Evolutionary conservation across 2,329 filamentous ascomycete genomes (phyloP).

Genomic region (Venturia aucupariae): DNA sequence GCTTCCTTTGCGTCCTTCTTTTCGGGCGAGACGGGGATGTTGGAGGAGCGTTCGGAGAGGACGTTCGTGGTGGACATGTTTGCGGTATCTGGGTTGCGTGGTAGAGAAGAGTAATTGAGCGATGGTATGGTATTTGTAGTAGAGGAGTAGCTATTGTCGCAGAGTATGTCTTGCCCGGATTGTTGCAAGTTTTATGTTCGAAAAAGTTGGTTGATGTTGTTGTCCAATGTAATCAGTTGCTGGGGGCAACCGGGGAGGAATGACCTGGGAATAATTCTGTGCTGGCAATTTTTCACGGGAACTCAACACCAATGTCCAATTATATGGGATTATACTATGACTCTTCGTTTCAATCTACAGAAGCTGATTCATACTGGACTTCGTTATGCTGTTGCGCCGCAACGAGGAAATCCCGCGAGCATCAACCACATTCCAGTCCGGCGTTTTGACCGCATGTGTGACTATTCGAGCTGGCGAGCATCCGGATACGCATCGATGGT

Average conservation of each 20-base stretch:
- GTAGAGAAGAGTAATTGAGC: slow-evolving; percentile 3
- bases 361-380: background rate
- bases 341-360: background rate
- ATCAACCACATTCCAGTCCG: background rate
- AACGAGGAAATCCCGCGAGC: background rate
- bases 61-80: slow-evolving; percentile 9
- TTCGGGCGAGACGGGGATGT: slow-evolving; percentile 11
- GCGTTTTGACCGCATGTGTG: background rate
- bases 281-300: background rate
- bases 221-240: background rate
- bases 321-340: background rate
- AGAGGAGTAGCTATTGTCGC: background rate
- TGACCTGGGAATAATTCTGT: background rate
- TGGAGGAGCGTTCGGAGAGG: slow-evolving; percentile 15
- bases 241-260: background rate
- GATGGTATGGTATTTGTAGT: background rate
- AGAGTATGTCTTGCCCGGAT: background rate
- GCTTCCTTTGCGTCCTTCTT: slow-evolving; percentile 24
- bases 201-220: background rate
- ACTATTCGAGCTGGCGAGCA: background rate
- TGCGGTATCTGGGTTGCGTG: background rate
- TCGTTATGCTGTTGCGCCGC: background rate
- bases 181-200: background rate
- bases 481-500: background rate
- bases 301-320: background rate